Evolutionary conservation across 345 rosid species (phyloP).

Genomic region (Populus pruinosa): DNA sequence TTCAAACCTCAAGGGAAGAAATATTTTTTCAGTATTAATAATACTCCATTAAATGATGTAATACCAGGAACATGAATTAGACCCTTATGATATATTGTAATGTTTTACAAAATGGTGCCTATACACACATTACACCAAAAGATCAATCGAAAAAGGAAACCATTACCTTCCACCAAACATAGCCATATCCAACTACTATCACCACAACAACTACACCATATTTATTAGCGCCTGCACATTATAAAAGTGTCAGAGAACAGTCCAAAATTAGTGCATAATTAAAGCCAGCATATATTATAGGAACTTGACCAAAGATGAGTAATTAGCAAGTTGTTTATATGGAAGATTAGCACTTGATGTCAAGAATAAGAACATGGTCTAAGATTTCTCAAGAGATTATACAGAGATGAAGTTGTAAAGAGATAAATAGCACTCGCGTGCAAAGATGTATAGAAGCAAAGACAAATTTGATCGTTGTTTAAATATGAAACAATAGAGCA

Average conservation of each 20-base stretch:
- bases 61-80: background rate
- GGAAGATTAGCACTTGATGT: background rate
- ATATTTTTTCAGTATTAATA: background rate
- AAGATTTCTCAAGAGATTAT: background rate
- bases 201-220: conserved; percentile 50
- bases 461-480: background rate
- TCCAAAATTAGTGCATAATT: background rate
- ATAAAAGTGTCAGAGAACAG: background rate
- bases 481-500: background rate
- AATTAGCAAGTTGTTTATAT: background rate
- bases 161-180: conserved; percentile 80
- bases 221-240: conserved; percentile 47
- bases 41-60: background rate
- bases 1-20: background rate
- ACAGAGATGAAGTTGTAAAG: background rate
- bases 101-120: background rate
- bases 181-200: conserved; percentile 62
- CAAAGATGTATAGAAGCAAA: background rate
- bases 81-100: background rate
- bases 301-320: background rate
- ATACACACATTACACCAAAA: background rate
- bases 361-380: background rate
- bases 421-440: background rate
- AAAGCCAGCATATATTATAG: conserved; percentile 8
- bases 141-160: background rate